phyloP scores from a whole-genome alignment of 2,329 filamentous ascomycete genomes.

The Neodidymelliopsis sp. region DNA sequence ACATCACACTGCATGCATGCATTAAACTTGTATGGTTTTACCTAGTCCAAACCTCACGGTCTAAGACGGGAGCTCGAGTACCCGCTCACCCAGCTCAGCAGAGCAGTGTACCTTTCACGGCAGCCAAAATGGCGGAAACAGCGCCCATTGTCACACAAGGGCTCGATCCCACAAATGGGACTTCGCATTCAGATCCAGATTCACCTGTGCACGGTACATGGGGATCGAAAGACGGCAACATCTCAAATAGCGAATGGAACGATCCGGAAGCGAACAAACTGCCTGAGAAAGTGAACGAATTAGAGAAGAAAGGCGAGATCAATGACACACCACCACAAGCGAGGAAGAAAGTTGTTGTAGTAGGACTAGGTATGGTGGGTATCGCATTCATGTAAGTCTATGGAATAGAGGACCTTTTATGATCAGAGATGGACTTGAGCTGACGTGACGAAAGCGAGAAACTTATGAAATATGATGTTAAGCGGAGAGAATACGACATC shows the following conservation, averaged over 20 bases:
- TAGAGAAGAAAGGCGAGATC: conserved; percentile 38
- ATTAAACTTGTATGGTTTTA: neutral
- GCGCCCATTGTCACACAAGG: conserved; percentile 42
- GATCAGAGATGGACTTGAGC: neutral
- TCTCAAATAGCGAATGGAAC: conserved; percentile 57
- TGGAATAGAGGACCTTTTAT: neutral
- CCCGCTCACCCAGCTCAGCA: conserved; percentile 2
- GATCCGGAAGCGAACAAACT: conserved; percentile 56
- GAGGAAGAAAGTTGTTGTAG: conserved; percentile 75
- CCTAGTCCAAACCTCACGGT: neutral
- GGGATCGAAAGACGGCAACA: conserved; percentile 40
- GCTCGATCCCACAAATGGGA: conserved; percentile 42
- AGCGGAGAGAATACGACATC: conserved; percentile 77
- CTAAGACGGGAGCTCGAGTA: neutral
- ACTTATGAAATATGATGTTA: conserved; percentile 81
- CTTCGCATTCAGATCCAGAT: conserved; percentile 30
- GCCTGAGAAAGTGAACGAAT: conserved; percentile 52
- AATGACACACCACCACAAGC: conserved; percentile 43
- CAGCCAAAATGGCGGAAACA: conserved; percentile 25
- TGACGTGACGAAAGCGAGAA: conserved; percentile 73
- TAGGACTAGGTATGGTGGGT: conserved; percentile 91
- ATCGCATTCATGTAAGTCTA: conserved; percentile 83
- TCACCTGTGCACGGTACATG: conserved; percentile 38
- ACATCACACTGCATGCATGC: neutral
- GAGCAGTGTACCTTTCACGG: neutral